phyloP scores from a whole-genome alignment of 108 stramenopile species.

The Pseudonitzschia multiseries region DNA sequence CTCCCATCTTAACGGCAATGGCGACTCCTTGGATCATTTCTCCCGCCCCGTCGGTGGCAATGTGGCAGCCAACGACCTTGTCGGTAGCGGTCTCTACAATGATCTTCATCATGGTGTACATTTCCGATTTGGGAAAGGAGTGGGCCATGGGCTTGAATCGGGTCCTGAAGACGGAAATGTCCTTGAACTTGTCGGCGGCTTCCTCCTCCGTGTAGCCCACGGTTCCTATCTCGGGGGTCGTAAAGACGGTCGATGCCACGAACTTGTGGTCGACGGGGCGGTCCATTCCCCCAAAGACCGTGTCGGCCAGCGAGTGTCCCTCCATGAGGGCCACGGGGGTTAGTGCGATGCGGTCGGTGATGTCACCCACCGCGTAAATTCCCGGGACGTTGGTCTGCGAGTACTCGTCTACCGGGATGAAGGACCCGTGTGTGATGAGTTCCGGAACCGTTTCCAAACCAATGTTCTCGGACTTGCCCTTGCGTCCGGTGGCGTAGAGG shows the following conservation, averaged over 20 bases:
- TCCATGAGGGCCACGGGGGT: conserved; percentile 88
- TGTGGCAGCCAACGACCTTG: conserved; percentile 60
- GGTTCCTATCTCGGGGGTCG: conserved; percentile 86
- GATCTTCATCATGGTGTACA: conserved; percentile 67
- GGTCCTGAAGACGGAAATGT: conserved; percentile 66
- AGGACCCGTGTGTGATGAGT: conserved; percentile 32
- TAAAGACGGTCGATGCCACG: conserved; percentile 90
- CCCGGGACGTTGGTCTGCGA: conserved; percentile 57
- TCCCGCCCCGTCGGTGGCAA: conserved; percentile 92
- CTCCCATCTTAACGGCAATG: conserved; percentile 94
- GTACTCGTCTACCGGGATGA: conserved; percentile 78
- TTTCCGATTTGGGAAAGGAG: conserved; percentile 73
- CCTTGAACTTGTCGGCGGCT: conserved; percentile 69
- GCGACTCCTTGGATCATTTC: conserved; percentile 98
- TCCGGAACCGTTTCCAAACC: conserved; percentile 61
- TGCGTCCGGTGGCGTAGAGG: conserved; percentile 74
- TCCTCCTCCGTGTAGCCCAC: conserved; percentile 87
- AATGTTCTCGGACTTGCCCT: conserved; percentile 60
- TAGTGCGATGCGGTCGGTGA: conserved; percentile 83
- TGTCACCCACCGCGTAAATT: conserved; percentile 73
- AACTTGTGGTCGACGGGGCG: conserved; percentile 78
- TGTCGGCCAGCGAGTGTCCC: conserved; percentile 80
- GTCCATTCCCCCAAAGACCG: conserved; percentile 82
- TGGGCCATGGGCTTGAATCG: conserved; percentile 77
- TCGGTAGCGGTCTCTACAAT: conserved; percentile 62